These are phyloP conservation scores for Aureobasidium mangrovei DNA, from an alignment of 2,329 filamentous ascomycete genomes.

Conservation along the genomic window DNA sequence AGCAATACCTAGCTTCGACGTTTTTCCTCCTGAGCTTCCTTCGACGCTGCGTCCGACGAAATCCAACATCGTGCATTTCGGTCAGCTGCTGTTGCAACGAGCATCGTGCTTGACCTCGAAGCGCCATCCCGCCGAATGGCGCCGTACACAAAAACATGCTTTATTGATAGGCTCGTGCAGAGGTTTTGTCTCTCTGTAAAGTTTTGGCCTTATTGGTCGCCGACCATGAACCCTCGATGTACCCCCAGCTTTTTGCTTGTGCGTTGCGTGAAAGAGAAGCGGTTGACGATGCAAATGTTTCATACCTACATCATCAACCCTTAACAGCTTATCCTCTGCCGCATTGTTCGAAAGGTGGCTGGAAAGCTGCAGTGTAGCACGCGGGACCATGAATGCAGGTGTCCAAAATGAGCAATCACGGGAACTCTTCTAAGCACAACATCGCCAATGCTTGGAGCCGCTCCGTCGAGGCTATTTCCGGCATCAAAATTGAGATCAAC, in stretches of 20 bases:
- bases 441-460: background rate
- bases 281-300: background rate
- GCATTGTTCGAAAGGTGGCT: background rate
- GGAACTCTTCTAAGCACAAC: background rate
- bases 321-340: background rate
- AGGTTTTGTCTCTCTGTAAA: background rate
- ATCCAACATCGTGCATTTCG: background rate
- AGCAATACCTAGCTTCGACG: background rate
- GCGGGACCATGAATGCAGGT: background rate
- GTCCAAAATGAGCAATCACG: background rate
- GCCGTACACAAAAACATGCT: slow-evolving; percentile 3
- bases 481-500: slow-evolving; percentile 13
- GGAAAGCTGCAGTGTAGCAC: background rate
- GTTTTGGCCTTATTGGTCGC: background rate
- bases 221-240: background rate
- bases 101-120: background rate
- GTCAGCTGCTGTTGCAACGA: background rate
- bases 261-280: background rate
- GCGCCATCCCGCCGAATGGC: background rate
- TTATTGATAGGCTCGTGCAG: slow-evolving; percentile 10
- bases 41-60: background rate
- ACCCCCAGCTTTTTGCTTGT: background rate
- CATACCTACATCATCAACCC: background rate
- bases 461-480: background rate
- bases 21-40: background rate